Base-by-base conservation (phyloP, 805 yeast genomes). In the Candida odintsovae region DNA sequence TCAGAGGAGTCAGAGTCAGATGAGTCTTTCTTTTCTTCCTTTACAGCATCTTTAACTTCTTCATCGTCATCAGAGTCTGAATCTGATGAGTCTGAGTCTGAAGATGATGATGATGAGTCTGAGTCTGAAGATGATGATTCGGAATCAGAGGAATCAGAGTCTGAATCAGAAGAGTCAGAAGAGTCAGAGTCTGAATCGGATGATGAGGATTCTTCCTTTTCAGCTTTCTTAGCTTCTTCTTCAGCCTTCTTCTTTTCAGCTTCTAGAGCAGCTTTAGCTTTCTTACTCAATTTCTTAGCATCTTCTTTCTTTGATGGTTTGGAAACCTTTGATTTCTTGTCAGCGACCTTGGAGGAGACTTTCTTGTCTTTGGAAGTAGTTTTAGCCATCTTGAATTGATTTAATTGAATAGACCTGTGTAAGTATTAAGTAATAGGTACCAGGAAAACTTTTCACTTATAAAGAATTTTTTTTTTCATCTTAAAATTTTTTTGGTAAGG, bases 141-240 rank as follows among this genome's bases (percentile, higher is more conserved):
- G n/a, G n/a, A n/a, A n/a, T 50, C 64, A 25, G 64, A 56, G 21
- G 51, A 63, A n/a, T n/a, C n/a, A n/a, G n/a, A n/a, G 16, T 63
- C 62, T 28, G 68, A 56, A 21, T 51, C 58, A 18, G 65, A 55
- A 19, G 38, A 18, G 11, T 15, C 20, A 36, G 55, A 56, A 20
- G 50, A 28, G 13, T 28, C 33, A 15, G 35, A 31, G 16, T 31
- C 35, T 15, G 35, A 31, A 6, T 31, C 35, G 16, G 35, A 31
- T 4, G 66, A 57, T 28, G 47, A 62, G n/a, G 63, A 56, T 45
- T 31, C 37, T n/a, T 49, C 46, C 28, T 53, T 52, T 26, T 51
- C 50, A 31, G 55, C 50, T 36, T 54, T 50, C 57, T 51, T 47
- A 35, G 61, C 61, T 48, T 53, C 53, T 44, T 54, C 58, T 50